These are phyloP conservation scores for Chaetomium sp. DNA, from an alignment of 2,329 filamentous ascomycete genomes.

Conservation along the genomic window DNA sequence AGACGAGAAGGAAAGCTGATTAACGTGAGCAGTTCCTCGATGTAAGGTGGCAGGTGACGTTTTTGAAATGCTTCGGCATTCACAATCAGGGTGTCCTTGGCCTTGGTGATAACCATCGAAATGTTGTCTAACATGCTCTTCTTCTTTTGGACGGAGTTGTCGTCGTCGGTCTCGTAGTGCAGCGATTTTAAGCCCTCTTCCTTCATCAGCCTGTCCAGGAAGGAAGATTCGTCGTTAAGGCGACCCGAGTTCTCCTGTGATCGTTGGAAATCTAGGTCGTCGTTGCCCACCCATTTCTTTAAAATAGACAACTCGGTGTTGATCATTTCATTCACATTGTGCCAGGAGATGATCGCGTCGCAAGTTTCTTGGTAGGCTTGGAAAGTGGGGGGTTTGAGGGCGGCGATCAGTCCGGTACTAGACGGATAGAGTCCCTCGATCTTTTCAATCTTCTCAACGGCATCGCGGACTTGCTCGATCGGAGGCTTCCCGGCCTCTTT, in stretches of 20 bases:
- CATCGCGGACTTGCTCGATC: conserved; percentile 79
- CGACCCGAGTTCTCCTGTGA: conserved; percentile 65
- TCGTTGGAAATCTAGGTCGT: conserved; percentile 84
- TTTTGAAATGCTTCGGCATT: conserved; percentile 81
- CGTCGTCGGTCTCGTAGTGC: conserved; percentile 60
- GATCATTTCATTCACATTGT: conserved; percentile 94
- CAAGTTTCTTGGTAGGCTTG: conserved; percentile 73
- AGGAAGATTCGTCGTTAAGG: conserved; percentile 82
- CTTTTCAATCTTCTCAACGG: conserved; percentile 85
- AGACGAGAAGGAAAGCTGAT: conserved; percentile 96
- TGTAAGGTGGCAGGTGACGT: conserved; percentile 88
- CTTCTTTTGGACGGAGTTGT: conserved; percentile 36
- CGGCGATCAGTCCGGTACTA: conserved; percentile 62
- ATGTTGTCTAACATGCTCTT: conserved; percentile 81
- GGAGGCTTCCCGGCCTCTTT: conserved; percentile 85
- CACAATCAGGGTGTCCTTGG: conserved; percentile 81
- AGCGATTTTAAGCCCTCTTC: conserved; percentile 91
- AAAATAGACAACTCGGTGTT: conserved; percentile 88
- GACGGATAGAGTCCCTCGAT: conserved; percentile 82
- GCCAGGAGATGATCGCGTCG: conserved; percentile 87
- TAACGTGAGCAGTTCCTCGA: conserved; percentile 89
- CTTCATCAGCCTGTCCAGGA: conserved; percentile 89
- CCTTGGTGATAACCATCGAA: conserved; percentile 82
- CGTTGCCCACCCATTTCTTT: conserved; percentile 94
- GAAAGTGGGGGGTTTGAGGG: conserved; percentile 71